Evolutionary conservation across 306 rosid species (phyloP), one percentile per base, ranked within the genome.

Genomic region (Rosa lucieae): DNA sequence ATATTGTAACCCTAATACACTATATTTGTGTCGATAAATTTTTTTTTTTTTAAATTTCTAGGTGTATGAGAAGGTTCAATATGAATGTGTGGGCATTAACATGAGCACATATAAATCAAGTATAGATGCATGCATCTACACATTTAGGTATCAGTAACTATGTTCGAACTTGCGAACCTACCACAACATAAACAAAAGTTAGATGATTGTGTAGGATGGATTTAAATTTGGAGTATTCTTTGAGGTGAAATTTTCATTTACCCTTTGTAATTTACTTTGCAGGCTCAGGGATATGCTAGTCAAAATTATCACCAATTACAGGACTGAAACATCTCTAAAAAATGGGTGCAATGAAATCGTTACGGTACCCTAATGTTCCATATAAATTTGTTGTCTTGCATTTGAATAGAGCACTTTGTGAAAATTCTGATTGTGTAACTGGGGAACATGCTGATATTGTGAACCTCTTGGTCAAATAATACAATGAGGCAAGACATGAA

Each of bases 291-390:
- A 95, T 87, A 92, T 97, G 79, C 88, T 95, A 73, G 98, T 95
- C 85, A 95, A 91, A 87, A 89, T 93, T 73, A 84, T 91, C 76
- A 91, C 98, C 17, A 97, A 93, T 85, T 95, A 95, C 85, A 91
- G 99, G 86, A 95, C 98, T 15, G 99, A 95, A 85, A 95, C 98
- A 61, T 93, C 98, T 49, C 92, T 95, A 58, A 86, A 97, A 86
- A 93, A 95, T 84, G 99, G 98, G 55, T 95, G 99, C 86, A 95
- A 95, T 82, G 93, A 91, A 85, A 95, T 95, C 77, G 92, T 95
- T 46, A 95, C 91, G 98, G 99, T 95, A 84, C 42, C 72, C 29
- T 53, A 35, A 6, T 76, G 21, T 49, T 62, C 77, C 62, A 12
- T 62, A 5, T 77, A 58, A 73, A 35, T 17, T 72, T 82, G 9